These are phyloP conservation scores for Helotiales sp. DNA, from an alignment of 2,329 filamentous ascomycete species.

Conservation along the genomic window DNA sequence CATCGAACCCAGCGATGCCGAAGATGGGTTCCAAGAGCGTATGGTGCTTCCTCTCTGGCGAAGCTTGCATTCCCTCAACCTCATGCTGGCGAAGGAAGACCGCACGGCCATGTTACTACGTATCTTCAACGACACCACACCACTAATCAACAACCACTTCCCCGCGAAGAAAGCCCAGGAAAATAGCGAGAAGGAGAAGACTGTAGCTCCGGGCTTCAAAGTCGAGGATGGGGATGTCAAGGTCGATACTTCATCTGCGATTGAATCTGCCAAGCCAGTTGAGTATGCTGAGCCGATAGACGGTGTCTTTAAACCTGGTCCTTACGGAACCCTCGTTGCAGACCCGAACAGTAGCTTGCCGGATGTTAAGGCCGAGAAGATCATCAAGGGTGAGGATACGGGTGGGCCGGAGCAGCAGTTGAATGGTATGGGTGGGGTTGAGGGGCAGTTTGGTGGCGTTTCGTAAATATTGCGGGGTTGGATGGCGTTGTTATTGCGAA, in stretches of 20 bases:
- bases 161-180: constrained; percentile 34
- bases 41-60: constrained; percentile 95
- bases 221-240: constrained; percentile 34
- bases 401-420: constrained; percentile 30
- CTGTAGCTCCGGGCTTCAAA: constrained; percentile 29
- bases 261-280: constrained; percentile 34
- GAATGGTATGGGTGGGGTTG: constrained; percentile 31
- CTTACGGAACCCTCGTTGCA: constrained; percentile 33
- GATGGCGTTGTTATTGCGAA: not conserved
- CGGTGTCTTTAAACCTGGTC: constrained; percentile 34
- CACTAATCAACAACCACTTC: constrained; percentile 67
- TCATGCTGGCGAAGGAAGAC: constrained; percentile 99
- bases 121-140: constrained; percentile 87
- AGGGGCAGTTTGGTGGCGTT: constrained; percentile 30
- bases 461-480: constrained; percentile 16
- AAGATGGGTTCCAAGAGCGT: constrained; percentile 70
- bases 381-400: constrained; percentile 35
- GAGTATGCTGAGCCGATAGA: constrained; percentile 17
- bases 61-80: constrained; percentile 86
- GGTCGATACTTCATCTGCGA: constrained; percentile 30
- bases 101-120: constrained; percentile 88
- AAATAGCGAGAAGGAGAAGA: constrained; percentile 12
- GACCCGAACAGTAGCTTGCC: constrained; percentile 23
- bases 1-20: constrained; percentile 72
- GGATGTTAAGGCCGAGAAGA: constrained; percentile 36